Conservation (phyloP, 306 rosid species). For the Cyamopsis tetragonoloba region DNA sequence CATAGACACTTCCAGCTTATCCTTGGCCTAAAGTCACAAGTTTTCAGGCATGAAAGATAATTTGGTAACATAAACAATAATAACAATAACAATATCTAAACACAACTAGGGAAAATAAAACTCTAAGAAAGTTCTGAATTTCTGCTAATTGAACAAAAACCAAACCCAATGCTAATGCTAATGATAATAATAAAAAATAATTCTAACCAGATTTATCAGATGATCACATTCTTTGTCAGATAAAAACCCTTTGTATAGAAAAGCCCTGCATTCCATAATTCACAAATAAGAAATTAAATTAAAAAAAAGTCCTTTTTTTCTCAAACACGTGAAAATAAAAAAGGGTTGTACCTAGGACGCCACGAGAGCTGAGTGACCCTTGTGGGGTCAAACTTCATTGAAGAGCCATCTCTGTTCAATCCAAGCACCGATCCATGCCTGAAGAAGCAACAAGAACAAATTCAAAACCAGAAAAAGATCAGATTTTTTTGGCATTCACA, state of each 20-base stretch:
- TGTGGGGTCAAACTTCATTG: constrained; percentile 64
- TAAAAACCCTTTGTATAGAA: constrained; percentile 62
- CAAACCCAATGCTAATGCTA: not conserved
- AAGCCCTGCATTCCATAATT: constrained; percentile 66
- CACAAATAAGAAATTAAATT: not conserved
- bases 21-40: constrained; percentile 60
- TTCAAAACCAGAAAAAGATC: not conserved
- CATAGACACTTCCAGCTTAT: constrained; percentile 81
- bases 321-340: not conserved
- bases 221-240: constrained; percentile 84
- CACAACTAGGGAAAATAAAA: no score
- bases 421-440: constrained; percentile 58
- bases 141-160: not conserved
- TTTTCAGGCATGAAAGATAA: constrained; percentile 24
- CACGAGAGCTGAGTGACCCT: constrained; percentile 85
- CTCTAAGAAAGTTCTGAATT: no score
- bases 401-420: constrained; percentile 37
- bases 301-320: not conserved
- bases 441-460: constrained; percentile 12
- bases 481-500: not conserved
- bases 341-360: constrained; percentile 62
- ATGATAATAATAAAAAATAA: not conserved
- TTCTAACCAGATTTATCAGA: constrained; percentile 55
- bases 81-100: no score
- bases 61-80: no score